Percentiles rank a stretch among this genome's conserved stretches.
Evolutionary conservation across 169 alveolate species (phyloP).

Genomic region (Cryptosporidium parvum): DNA sequence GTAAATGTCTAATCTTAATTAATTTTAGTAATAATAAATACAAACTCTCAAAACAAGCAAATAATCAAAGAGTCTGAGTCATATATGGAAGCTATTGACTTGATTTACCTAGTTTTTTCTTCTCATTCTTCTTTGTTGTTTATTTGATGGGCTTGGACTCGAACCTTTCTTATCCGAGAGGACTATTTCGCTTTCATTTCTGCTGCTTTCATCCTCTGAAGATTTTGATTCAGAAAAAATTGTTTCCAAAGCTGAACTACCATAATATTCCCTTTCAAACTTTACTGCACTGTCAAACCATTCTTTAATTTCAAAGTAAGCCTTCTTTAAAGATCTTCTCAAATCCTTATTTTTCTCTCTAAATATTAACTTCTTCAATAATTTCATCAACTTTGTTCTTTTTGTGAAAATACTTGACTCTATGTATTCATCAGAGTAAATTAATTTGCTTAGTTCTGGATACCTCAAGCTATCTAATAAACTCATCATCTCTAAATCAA

Average conservation of each 20-base stretch:
- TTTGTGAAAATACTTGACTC: conserved; percentile 36
- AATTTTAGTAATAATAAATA: too few relatives aligned
- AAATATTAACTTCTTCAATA: conserved; percentile 3
- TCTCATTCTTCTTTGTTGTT: not conserved
- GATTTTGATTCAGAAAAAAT: not conserved
- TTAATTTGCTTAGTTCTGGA: conserved; percentile 8
- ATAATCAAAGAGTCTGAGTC: too few relatives aligned
- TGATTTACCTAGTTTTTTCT: too few relatives aligned
- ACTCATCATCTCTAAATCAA: conserved; percentile 8
- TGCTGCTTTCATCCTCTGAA: not conserved
- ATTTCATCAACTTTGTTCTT: not conserved
- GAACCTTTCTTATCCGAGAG: not conserved
- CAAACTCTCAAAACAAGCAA: not conserved
- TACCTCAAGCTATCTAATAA: not conserved
- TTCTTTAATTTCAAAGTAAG: conserved; percentile 6
- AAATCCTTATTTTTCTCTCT: not conserved
- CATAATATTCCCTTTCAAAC: not conserved
- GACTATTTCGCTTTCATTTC: not conserved
- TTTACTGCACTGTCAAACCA: not conserved
- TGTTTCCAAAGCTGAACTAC: not conserved
- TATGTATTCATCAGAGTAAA: not conserved
- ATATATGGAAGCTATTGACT: too few relatives aligned
- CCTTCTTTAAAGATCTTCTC: conserved; percentile 1
- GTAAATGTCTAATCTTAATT: not conserved
- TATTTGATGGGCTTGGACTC: not conserved